Conservation (phyloP, 2,329 filamentous ascomycete genomes). For the Fusarium sp. region DNA sequence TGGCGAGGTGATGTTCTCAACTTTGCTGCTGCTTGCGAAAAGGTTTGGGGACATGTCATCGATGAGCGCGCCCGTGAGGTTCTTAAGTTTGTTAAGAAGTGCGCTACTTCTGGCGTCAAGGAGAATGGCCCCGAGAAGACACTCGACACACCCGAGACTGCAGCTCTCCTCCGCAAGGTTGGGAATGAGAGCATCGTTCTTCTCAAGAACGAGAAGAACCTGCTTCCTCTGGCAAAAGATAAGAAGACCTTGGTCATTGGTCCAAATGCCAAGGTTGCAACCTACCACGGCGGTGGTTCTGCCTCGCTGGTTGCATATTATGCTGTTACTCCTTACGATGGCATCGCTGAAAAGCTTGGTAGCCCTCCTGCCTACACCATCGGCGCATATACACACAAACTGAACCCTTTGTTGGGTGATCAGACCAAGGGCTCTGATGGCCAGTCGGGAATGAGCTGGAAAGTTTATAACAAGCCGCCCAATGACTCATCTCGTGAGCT, state of each 20-base stretch:
- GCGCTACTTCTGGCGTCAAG: constrained; percentile 64
- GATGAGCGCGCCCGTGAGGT: constrained; percentile 70
- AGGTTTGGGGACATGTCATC: constrained; percentile 66
- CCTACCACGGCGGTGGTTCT: constrained; percentile 74
- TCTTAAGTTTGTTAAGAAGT: constrained; percentile 70
- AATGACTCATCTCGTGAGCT: constrained; percentile 59
- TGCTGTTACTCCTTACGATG: constrained; percentile 78
- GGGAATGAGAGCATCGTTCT: constrained; percentile 79
- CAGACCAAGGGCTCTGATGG: constrained; percentile 65
- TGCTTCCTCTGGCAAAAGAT: constrained; percentile 73
- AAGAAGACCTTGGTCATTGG: constrained; percentile 71
- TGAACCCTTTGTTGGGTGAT: constrained; percentile 69
- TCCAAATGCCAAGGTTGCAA: constrained; percentile 68
- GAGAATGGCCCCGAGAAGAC: constrained; percentile 67
- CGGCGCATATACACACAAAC: constrained; percentile 74
- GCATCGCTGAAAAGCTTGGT: constrained; percentile 69
- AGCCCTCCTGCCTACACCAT: constrained; percentile 64
- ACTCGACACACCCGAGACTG: constrained; percentile 71
- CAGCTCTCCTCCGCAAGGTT: constrained; percentile 72
- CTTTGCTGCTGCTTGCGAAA: constrained; percentile 67
- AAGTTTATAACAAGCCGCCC: constrained; percentile 71
- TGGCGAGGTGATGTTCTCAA: constrained; percentile 65
- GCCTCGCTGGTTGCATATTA: constrained; percentile 72
- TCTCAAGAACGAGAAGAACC: constrained; percentile 75
- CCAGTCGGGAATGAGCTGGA: constrained; percentile 70